These are phyloP conservation scores for Wickerhamomyces chaumierensis DNA, from an alignment of 805 yeast species.

Conservation along the genomic window DNA sequence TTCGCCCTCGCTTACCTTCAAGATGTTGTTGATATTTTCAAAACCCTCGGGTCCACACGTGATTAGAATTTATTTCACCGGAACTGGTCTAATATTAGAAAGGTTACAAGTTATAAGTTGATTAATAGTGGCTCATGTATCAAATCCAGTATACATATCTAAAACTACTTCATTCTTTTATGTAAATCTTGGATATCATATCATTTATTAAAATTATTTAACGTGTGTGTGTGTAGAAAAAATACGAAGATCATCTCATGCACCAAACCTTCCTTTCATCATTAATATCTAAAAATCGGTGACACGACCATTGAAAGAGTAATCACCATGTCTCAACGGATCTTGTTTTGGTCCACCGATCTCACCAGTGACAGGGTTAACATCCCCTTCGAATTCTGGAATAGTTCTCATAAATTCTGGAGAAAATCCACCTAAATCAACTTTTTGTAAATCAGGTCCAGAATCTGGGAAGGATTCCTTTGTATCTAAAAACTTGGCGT, in stretches of 20 bases:
- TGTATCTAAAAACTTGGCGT: slow-evolving; percentile 27
- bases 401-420: slow-evolving; percentile 67
- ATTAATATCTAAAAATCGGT: slow-evolving; percentile 86
- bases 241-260: too few species aligned
- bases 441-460: slow-evolving; percentile 27
- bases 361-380: slow-evolving; percentile 90
- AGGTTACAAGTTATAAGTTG: too few species aligned
- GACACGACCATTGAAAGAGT: slow-evolving; percentile 92
- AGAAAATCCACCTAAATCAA: slow-evolving; percentile 52
- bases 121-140: too few species aligned
- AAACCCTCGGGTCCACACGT: too few species aligned
- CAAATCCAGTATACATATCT: too few species aligned
- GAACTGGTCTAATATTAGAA: too few species aligned
- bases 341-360: slow-evolving; percentile 97
- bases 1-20: too few species aligned
- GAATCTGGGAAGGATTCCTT: slow-evolving; percentile 21
- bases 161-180: too few species aligned
- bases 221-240: neutral
- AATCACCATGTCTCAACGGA: slow-evolving; percentile 84
- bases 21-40: too few species aligned
- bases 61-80: too few species aligned
- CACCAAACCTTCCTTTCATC: too few species aligned
- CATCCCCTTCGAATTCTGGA: slow-evolving; percentile 93
- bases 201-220: neutral
- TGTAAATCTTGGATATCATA: too few species aligned